phyloP scores from a whole-genome alignment of 73 alveolate species.

The Symbiodinium pilosum region DNA sequence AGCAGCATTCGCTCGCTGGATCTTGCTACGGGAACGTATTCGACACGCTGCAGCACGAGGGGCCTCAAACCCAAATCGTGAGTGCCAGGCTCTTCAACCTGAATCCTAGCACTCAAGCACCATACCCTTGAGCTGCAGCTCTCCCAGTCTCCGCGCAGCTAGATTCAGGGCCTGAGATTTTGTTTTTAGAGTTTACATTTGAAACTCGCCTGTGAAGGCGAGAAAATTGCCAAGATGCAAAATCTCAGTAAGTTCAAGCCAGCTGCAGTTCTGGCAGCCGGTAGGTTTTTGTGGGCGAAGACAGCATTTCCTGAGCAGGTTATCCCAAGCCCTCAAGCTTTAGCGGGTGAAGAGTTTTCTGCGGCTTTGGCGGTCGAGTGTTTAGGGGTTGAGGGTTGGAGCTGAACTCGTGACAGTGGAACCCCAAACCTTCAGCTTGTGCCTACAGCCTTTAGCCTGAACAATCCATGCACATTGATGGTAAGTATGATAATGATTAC shows the following conservation, averaged over 20 bases:
- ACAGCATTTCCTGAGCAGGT: too few relatives aligned
- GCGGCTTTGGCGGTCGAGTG: too few relatives aligned
- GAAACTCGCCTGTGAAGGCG: not conserved
- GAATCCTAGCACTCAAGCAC: not conserved
- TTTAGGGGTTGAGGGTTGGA: too few relatives aligned
- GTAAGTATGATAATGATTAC: not conserved
- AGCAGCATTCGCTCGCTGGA: not conserved
- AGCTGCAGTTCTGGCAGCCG: too few relatives aligned
- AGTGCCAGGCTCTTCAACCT: not conserved
- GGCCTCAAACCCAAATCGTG: too few relatives aligned
- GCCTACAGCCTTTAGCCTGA: not conserved
- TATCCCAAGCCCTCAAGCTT: too few relatives aligned
- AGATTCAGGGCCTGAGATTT: too few relatives aligned
- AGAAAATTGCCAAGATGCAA: not conserved
- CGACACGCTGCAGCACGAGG: not conserved
- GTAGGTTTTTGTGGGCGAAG: too few relatives aligned
- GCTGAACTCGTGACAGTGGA: too few relatives aligned
- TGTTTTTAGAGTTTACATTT: too few relatives aligned
- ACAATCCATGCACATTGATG: not conserved
- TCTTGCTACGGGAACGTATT: not conserved
- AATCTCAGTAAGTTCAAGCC: too few relatives aligned
- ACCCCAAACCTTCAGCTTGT: not conserved
- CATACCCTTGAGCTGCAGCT: not conserved
- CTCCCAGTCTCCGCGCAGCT: not conserved
- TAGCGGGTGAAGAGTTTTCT: too few relatives aligned